Evolutionary conservation across 345 rosid genomes (phyloP).

Genomic region (Eucalyptus polyanthemos): DNA sequence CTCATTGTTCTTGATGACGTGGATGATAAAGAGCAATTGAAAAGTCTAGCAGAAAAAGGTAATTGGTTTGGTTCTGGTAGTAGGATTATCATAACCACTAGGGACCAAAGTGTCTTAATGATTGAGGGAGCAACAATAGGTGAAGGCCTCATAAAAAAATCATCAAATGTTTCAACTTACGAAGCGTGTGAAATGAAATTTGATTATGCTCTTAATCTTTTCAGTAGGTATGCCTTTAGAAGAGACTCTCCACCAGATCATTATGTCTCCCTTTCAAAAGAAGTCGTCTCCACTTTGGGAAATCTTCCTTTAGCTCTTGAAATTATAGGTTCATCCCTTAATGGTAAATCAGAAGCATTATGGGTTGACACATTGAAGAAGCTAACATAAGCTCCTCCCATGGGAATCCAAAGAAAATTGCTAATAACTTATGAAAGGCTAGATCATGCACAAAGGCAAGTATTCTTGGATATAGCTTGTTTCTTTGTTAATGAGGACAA

Average conservation of each 20-base stretch:
- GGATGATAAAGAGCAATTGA: not conserved
- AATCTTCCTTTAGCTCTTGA: too few species aligned
- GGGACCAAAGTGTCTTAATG: not conserved
- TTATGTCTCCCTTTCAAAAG: too few species aligned
- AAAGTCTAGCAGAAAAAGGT: not conserved
- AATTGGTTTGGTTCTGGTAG: not conserved
- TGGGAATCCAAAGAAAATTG: too few species aligned
- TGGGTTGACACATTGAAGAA: too few species aligned
- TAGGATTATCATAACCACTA: too few species aligned
- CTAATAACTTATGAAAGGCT: too few species aligned
- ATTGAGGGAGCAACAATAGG: fast-evolving
- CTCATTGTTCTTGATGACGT: not conserved
- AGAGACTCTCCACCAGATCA: too few species aligned
- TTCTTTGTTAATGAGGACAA: fast-evolving
- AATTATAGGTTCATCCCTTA: too few species aligned
- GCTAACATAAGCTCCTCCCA: too few species aligned
- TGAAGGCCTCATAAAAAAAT: fast-evolving
- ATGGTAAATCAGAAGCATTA: too few species aligned
- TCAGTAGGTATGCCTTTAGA: not conserved
- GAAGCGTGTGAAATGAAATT: fast-evolving
- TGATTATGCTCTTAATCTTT: not conserved
- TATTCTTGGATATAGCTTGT: too few species aligned
- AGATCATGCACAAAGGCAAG: too few species aligned
- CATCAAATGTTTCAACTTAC: fast-evolving
- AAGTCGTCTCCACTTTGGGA: fast-evolving